phyloP scores from a whole-genome alignment of 139 green algal species.

The Dunaliella sp. region DNA sequence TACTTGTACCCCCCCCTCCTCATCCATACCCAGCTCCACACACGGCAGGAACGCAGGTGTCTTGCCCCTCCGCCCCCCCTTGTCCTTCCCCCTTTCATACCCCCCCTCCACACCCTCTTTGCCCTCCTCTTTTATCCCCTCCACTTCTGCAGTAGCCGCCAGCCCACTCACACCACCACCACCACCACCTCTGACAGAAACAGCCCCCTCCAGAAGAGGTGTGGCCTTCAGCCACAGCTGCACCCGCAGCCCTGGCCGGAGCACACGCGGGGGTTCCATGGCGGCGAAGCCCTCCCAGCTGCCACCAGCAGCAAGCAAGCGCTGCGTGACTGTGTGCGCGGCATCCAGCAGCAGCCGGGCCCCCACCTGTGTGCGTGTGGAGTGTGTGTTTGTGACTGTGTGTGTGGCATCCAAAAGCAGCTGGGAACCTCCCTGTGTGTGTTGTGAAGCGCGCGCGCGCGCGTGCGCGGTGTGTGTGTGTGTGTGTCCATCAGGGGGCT shows the following conservation, averaged over 20 bases:
- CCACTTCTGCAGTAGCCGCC: too few species aligned
- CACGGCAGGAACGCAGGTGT: background rate
- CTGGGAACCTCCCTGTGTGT: constrained; percentile 14
- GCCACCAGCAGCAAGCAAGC: constrained; percentile 17
- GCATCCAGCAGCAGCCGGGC: constrained; percentile 38
- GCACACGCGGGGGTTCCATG: constrained; percentile 9
- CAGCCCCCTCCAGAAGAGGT: constrained; percentile 15
- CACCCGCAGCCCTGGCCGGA: constrained; percentile 28
- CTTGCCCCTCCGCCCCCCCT: background rate
- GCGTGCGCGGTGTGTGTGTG: background rate
- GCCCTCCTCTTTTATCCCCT: background rate
- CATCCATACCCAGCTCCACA: background rate
- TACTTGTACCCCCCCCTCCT: background rate
- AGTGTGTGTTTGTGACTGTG: background rate
- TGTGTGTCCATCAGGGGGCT: background rate
- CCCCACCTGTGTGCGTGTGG: constrained; percentile 7
- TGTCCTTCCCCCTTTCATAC: background rate
- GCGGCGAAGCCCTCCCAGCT: constrained; percentile 25
- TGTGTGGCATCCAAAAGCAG: constrained; percentile 34
- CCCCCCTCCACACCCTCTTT: background rate
- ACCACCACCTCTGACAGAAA: background rate
- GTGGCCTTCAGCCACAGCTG: constrained; percentile 26
- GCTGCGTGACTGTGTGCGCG: constrained; percentile 7
- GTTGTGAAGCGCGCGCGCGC: too few species aligned
- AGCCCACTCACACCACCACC: background rate